These are phyloP conservation scores for Trichoderma simmonsii DNA, from an alignment of 2,329 filamentous ascomycete species.

Conservation along the genomic window DNA sequence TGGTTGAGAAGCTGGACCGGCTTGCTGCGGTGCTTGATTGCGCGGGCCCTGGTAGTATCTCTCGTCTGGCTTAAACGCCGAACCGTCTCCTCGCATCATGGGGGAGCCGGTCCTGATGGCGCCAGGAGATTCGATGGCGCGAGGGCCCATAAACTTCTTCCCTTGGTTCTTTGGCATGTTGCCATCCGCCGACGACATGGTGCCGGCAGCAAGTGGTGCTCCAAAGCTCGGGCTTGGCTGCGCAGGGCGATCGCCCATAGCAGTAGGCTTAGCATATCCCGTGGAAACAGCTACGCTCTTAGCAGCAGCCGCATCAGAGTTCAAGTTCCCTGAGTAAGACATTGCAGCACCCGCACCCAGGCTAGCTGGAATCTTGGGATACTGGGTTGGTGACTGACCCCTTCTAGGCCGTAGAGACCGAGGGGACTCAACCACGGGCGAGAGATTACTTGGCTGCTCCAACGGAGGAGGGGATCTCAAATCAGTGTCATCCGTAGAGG, in stretches of 20 bases:
- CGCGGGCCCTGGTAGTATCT: slow-evolving; percentile 10
- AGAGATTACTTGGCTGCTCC: slow-evolving; percentile 36
- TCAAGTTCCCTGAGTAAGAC: background rate
- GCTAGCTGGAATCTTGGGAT: slow-evolving; percentile 31
- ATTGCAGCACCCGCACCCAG: background rate
- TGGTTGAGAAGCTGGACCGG: background rate
- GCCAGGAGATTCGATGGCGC: slow-evolving; percentile 19
- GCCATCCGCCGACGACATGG: slow-evolving; percentile 15
- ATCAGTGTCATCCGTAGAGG: slow-evolving; percentile 28
- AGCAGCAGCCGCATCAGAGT: background rate
- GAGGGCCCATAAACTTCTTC: slow-evolving; percentile 3
- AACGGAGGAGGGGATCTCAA: slow-evolving; percentile 18
- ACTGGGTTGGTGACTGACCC: slow-evolving; percentile 32
- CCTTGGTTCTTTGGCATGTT: background rate
- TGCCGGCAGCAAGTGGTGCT: slow-evolving; percentile 18
- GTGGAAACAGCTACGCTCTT: background rate
- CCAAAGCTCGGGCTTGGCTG: slow-evolving; percentile 34
- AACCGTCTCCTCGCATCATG: slow-evolving; percentile 38
- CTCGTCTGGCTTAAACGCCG: slow-evolving; percentile 32
- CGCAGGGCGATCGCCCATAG: background rate
- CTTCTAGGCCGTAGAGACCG: slow-evolving; percentile 36
- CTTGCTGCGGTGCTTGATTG: background rate
- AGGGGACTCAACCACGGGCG: slow-evolving; percentile 50
- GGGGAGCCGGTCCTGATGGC: slow-evolving; percentile 30
- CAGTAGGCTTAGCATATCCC: background rate